Evolutionary conservation across 2,329 filamentous ascomycete genomes (phyloP), one percentile per base, ranked within the genome.

Genomic region (Xylaria sp.): DNA sequence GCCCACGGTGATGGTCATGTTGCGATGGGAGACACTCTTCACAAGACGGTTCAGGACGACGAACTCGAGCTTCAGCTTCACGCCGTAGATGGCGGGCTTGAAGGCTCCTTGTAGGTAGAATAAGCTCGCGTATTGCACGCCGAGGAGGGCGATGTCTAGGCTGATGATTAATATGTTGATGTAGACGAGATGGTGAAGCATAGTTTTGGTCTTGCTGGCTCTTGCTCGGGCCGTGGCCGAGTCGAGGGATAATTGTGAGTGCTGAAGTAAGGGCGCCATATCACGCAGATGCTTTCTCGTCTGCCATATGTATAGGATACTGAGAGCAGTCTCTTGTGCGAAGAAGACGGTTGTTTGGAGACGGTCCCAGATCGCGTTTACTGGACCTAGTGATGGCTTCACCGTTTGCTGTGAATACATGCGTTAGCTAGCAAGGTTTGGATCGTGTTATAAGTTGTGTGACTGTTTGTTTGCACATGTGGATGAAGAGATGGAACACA

Each of bases 151-250:
- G 56, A 75, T 71, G 61, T 80, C 77, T 35, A 80, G 73, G 6
- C 68, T 64, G 60, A 80, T 77, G 55, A 80, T 73, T 46, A 79
- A 68, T 15, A 78, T 5, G 65, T 79, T 79, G 57, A 74, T 73
- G 25, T 70, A 70, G 35, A 80, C 73, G 5, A 80, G 74, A 37
- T 78, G 75, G 14, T 62, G 54, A 15, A 76, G 67, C 23, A 76
- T 65, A 5, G 52, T 59, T 17, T 57, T 60, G 31, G 64, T 66
- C 42, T 66, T 66, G 53, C 19, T 40, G 15, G 11, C 55, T 63
- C 52, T 64, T 11, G 58, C 53, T 52, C 61, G 61, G 12, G 42
- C 2, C 11, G 63, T 15, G 60, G 61, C 43, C 37, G 61, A 35
- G 12, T 64, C 45, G 60, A 63, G 23, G 14, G 57, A 61, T 14